phyloP scores from a whole-genome alignment of 2,329 filamentous ascomycete genomes.

The Aspergillus pseudotamarii region DNA sequence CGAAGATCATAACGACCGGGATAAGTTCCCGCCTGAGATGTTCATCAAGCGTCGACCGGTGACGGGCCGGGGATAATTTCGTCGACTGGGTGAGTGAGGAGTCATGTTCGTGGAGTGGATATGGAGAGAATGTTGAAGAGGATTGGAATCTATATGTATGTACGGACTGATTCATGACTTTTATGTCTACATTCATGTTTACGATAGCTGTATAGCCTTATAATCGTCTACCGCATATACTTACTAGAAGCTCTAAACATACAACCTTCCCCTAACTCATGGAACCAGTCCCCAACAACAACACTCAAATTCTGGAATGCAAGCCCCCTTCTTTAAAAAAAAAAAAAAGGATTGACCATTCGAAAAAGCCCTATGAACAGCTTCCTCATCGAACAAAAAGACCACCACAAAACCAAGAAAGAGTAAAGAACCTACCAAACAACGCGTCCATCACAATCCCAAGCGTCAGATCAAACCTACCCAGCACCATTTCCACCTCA shows the following conservation, averaged over 20 bases:
- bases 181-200: not conserved
- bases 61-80: not conserved
- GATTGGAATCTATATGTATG: not conserved
- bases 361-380: not conserved
- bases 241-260: not conserved
- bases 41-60: not conserved
- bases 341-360: not conserved
- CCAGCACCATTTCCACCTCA: not conserved
- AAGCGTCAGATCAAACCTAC: not conserved
- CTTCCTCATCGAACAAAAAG: not conserved
- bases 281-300: not conserved
- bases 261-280: not conserved
- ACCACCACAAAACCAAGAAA: no score
- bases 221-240: not conserved
- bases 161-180: not conserved
- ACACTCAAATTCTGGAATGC: not conserved
- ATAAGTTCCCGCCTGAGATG: conserved; percentile 29
- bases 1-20: conserved; percentile 25
- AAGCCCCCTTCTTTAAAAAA: not conserved
- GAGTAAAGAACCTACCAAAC: not conserved
- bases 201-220: not conserved
- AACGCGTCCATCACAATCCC: not conserved
- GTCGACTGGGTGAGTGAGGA: not conserved
- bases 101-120: not conserved
- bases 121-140: not conserved